Base-by-base conservation (phyloP, 2,329 filamentous ascomycete species). In the Coniella lustricola region DNA sequence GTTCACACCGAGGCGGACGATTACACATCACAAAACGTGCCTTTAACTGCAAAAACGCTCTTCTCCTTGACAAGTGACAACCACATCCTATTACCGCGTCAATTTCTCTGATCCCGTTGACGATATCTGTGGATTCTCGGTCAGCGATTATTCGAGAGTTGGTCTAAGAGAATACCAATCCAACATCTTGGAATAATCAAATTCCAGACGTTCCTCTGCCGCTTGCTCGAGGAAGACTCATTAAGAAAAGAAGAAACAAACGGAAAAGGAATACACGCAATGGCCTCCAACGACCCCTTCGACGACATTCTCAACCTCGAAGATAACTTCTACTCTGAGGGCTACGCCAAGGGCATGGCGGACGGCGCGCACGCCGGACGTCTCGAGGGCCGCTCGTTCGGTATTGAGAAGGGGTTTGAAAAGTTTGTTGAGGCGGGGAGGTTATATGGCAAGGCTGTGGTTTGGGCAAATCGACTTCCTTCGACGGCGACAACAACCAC, bases 331-430 rank as follows among this genome's bases (percentile, higher is more conserved):
- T 95, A 96, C 71, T 72, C 79, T 38, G 81, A 91, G 66, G 93
- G 93, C 51, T 91, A 90, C 70, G 66, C 74, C 5, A 77, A 88
- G 47, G 93, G 93, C 37, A 66, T 81, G 41, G 69, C 75, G 35
- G 91, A 95, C 66, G 93, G 93, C 51, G 72, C 80, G 35, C 76
- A 77, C 51, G 84, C 87, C 29, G 93, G 93, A 34, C 82, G 84
- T 50, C 81, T 88, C 55, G 93, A 98, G 74, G 93, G 93, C 52
- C 86, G 90, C 44, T 80, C 89, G 17, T 89, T 97, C 62, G 93
- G 91, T 1, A 79, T 97, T 36, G 86, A 94, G 63, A 93, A 90
- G 55, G 91, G 90, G 0, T 97, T 93, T 59, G 88, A 95, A 59
- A 97, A 95, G 68, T 96, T 94, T 61, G 63, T 86, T 36, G 84